phyloP scores from a whole-genome alignment of 2,329 filamentous ascomycete species.

The Beauveria scarabaeidicola region DNA sequence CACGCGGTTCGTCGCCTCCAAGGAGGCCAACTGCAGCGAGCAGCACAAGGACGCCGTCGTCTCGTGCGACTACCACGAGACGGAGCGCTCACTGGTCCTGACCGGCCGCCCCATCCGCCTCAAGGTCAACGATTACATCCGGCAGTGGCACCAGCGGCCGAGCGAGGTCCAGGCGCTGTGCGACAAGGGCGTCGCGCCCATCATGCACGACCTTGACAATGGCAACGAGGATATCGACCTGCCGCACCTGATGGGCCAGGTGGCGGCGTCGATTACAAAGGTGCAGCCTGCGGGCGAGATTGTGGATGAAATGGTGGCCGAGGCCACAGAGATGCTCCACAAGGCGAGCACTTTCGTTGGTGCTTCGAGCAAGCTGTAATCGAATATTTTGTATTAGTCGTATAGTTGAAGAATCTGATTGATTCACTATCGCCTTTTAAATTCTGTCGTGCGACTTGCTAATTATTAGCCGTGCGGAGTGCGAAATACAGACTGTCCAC shows the following conservation, averaged over 20 bases:
- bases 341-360: constrained; percentile 52
- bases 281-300: constrained; percentile 78
- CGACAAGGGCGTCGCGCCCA: constrained; percentile 66
- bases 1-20: constrained; percentile 78
- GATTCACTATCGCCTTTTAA: background rate
- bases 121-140: constrained; percentile 75
- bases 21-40: constrained; percentile 71
- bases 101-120: constrained; percentile 74
- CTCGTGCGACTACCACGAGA: constrained; percentile 68
- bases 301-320: constrained; percentile 80
- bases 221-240: constrained; percentile 63
- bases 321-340: constrained; percentile 60
- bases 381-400: background rate
- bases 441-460: background rate
- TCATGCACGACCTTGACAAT: constrained; percentile 75
- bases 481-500: background rate
- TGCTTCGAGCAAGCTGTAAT: constrained; percentile 34
- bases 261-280: constrained; percentile 66
- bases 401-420: too few relatives aligned
- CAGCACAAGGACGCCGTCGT: constrained; percentile 82
- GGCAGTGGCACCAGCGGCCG: constrained; percentile 69
- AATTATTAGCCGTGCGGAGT: constrained; percentile 11
- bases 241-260: constrained; percentile 90
- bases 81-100: constrained; percentile 72
- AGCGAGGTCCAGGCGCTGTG: constrained; percentile 68